Conservation (phyloP, 2,329 filamentous ascomycete species). For the Aspergillus oerlinghausenensis region DNA sequence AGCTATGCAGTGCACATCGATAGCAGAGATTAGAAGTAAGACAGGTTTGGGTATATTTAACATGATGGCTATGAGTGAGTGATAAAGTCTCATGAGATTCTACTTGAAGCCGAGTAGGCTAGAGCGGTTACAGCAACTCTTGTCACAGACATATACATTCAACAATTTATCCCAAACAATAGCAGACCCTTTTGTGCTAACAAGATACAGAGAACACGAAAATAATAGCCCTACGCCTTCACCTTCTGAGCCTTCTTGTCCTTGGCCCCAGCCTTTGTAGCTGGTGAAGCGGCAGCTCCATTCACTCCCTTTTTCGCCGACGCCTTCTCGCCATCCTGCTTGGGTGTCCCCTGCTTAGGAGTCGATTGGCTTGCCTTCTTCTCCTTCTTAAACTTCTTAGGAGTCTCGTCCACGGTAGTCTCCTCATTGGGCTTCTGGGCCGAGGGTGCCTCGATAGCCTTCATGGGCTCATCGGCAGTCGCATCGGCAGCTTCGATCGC, state of each 20-base stretch:
- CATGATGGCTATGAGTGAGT: not conserved
- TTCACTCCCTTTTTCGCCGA: not conserved
- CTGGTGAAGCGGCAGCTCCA: slow-evolving; percentile 15
- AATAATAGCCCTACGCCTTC: slow-evolving; percentile 18
- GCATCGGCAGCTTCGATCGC: slow-evolving; percentile 31
- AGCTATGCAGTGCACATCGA: not conserved
- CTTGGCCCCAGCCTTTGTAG: slow-evolving; percentile 26
- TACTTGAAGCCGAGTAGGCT: not conserved
- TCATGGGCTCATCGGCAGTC: slow-evolving; percentile 16
- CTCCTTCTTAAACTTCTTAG: slow-evolving; percentile 34
- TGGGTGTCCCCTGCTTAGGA: slow-evolving; percentile 19
- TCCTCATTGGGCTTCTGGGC: slow-evolving; percentile 17
- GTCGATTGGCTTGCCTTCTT: slow-evolving; percentile 24
- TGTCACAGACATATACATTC: slow-evolving; percentile 6
- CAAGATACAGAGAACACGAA: slow-evolving; percentile 4
- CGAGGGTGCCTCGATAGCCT: slow-evolving; percentile 28
- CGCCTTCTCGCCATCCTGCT: slow-evolving; percentile 12
- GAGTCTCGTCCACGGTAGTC: slow-evolving; percentile 23
- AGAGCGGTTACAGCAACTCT: not conserved
- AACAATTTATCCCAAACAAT: slow-evolving; percentile 9
- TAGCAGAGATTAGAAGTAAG: not conserved
- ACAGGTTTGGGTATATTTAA: not conserved
- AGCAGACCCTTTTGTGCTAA: slow-evolving; percentile 7
- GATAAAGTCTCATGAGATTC: not conserved
- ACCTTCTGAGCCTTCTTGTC: slow-evolving; percentile 21